Evolutionary conservation across 805 yeast genomes (phyloP).

Genomic region (Babjeviella inositovora): DNA sequence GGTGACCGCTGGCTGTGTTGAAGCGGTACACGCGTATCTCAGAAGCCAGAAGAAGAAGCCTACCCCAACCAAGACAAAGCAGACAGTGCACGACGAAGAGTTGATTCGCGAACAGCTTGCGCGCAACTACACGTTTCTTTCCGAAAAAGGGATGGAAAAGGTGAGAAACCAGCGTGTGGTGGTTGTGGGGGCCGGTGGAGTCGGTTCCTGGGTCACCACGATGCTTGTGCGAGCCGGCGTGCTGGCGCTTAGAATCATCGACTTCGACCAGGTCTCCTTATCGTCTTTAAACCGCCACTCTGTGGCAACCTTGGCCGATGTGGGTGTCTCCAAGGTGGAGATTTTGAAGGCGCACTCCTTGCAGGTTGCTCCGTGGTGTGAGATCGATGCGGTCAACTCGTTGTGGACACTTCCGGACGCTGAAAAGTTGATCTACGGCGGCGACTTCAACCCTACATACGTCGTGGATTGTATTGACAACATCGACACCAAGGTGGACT

Average conservation of each 20-base stretch:
- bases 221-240: conserved; percentile 90
- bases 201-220: conserved; percentile 91
- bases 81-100: conserved; percentile 33
- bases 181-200: conserved; percentile 94
- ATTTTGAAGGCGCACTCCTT: conserved; percentile 55
- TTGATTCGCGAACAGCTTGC: conserved; percentile 86
- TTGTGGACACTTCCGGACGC: conserved; percentile 62
- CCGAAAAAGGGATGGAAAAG: conserved; percentile 67
- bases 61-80: no score
- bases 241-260: conserved; percentile 62
- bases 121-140: conserved; percentile 81
- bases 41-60: no score
- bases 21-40: no score
- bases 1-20: no score
- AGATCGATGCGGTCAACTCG: conserved; percentile 61
- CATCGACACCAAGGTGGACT: conserved; percentile 90
- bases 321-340: conserved; percentile 81
- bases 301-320: conserved; percentile 82
- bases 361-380: conserved; percentile 87
- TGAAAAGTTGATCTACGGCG: conserved; percentile 35
- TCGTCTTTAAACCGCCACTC: conserved; percentile 91
- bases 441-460: conserved; percentile 46
- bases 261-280: conserved; percentile 91
- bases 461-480: conserved; percentile 95
- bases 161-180: conserved; percentile 60